Base-by-base conservation (phyloP, 306 rosid genomes). In the Fragaria nilgerrensis region DNA sequence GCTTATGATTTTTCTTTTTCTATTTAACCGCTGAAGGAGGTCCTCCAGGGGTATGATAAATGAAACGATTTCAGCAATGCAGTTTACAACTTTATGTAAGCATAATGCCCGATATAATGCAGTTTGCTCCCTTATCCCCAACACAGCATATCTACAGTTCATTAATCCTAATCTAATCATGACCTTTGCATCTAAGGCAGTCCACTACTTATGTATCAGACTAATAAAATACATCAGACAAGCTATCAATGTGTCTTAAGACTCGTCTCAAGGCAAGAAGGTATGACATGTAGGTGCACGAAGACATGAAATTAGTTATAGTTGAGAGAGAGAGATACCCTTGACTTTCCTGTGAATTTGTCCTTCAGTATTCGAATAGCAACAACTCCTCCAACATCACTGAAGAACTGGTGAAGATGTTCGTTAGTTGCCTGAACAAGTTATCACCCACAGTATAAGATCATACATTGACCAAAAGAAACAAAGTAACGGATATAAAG, bases 261-360 rank as follows among this genome's bases (percentile, higher is more conserved):
- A 13, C 67, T 61, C 32, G 14, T 27, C 14, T 32, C 34, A 32
- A 32, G 34, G 34, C 34, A 32, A 3, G 34, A 32, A 3, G 34
- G 34, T 32, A 32, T 32, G 34, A 32, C 34, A 32, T 32, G 34
- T 32, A 32, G 34, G 34, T 32, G 34, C 25, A 27, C 41, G 0
- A 15, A 29, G 68, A 29, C 68, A 29, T 8, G 41, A 62, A 29
- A 62, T 13, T 64, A 32, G 36, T 64, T 32, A 64, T 23, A 64
- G 45, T 6, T 41, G 2, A 29, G 47, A 2, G 66, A 67, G 20
- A 78, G 79, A 75, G 72, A 80, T 77, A 94, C 98, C 97, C 97
- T 88, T 73, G 97, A 92, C 78, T 95, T 95, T 78, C 93, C 92
- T 23, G 96, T 92, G 82, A 87, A 90, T 80, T 87, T 95, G 87